Evolutionary conservation across 2,329 filamentous ascomycete genomes (phyloP), one percentile per base, ranked within the genome.

Genomic region (Hysterium pulicare): DNA sequence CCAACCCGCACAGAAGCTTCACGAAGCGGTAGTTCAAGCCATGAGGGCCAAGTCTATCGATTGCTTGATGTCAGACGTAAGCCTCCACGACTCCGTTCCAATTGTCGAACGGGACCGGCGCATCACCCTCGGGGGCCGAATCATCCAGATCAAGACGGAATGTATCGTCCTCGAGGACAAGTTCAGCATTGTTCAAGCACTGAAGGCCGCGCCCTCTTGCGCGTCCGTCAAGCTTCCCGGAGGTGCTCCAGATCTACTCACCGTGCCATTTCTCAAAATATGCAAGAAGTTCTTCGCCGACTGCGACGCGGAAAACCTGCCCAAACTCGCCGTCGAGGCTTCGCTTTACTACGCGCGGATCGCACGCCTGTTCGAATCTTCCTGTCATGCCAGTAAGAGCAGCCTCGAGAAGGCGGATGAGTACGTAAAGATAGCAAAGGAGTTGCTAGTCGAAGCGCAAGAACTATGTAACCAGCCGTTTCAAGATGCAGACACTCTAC

Each of bases 1-100:
- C 36, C 61, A 71, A 33, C 68, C 68, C 2, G 55, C 55, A 1
- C 58, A 63, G 35, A 71, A 67, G 38, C 65, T 72, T 11, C 58
- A 69, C 22, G 59, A 70, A 33, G 67, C 69, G 10, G 64, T 50
- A 1, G 21, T 65, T 5, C 47, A 61, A 33, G 49, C 53, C 5
- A 48, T 42, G 32, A 46, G 39, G 49, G 23, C 34, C 19, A 38
- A 31, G 9, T 35, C 55, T 34, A 40, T 64, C 6, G 57, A 58
- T 21, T 37, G 38, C 8, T 26, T 34, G 3, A 28, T 62, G 24
- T 44, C 45, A 22, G 41, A 37, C 21, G 39, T 67, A 21, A 49
- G 32, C 1, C 30, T 66, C 21, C 13, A 50, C 13, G 40, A 55
- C 20, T 20, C 45, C 33, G 41, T 46, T 22, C 38, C 54, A 41